Conservation (phyloP, 192 early-diverging fungal species). For the Gonapodya sp. region DNA sequence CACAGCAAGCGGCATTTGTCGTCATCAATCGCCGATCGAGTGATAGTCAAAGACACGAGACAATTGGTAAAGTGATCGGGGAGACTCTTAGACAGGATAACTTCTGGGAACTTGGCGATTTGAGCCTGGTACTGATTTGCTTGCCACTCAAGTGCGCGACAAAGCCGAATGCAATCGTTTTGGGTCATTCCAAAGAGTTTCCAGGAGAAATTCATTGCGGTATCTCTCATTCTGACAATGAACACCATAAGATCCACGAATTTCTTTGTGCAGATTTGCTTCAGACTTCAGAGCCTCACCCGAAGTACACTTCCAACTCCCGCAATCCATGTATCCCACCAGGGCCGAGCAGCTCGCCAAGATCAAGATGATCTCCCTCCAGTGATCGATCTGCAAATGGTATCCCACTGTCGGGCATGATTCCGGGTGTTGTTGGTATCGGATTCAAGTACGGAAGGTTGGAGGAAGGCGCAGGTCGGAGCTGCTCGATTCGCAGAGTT, state of each 20-base stretch:
- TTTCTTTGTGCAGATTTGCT: too few species aligned
- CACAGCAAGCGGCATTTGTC: background rate
- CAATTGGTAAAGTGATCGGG: background rate
- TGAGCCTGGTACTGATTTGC: background rate
- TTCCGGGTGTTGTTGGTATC: background rate
- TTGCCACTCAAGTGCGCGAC: background rate
- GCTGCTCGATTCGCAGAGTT: background rate
- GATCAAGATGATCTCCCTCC: background rate
- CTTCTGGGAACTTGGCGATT: background rate
- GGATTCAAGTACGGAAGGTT: background rate
- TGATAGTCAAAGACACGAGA: background rate
- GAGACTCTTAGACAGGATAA: background rate
- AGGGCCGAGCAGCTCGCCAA: background rate
- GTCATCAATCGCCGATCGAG: background rate
- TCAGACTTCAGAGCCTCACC: background rate
- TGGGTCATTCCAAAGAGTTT: background rate
- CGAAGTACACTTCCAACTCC: background rate
- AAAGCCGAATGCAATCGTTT: background rate
- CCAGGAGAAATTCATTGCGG: background rate
- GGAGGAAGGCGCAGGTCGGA: background rate
- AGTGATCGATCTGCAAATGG: background rate
- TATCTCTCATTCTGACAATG: background rate
- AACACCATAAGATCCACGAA: too few species aligned
- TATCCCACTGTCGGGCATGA: background rate
- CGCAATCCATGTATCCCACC: background rate